Evolutionary conservation across 345 rosid genomes (phyloP).

Genomic region (Dimocarpus longan): DNA sequence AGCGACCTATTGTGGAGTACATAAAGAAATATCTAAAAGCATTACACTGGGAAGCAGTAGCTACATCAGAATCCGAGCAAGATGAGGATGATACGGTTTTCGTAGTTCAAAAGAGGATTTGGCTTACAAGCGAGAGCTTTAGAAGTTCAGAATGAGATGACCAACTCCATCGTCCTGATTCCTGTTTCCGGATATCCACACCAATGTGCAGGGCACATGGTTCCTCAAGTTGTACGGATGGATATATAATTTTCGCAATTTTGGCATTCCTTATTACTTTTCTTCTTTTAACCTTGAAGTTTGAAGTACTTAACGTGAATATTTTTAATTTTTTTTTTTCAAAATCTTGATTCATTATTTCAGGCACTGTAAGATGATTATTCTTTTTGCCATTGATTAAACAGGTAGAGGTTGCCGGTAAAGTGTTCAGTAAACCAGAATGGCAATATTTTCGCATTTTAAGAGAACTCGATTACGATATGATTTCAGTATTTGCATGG

Average conservation of each 20-base stretch:
- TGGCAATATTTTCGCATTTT: neutral
- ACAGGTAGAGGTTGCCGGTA: neutral
- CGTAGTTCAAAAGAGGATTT: slow-evolving; percentile 32
- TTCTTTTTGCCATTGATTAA: slow-evolving; percentile 1
- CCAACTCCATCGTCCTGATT: neutral
- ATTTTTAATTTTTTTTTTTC: neutral
- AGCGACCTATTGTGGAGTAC: slow-evolving; percentile 29
- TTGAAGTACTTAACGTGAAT: neutral
- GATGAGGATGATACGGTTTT: slow-evolving; percentile 24
- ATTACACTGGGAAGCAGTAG: slow-evolving; percentile 36
- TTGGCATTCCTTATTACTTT: neutral
- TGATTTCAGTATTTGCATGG: neutral
- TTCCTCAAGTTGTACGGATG: neutral
- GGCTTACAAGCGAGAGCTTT: slow-evolving; percentile 25
- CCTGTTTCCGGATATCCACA: neutral
- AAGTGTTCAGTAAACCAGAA: neutral
- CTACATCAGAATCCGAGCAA: slow-evolving; percentile 23
- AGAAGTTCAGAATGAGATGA: neutral
- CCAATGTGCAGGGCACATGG: neutral
- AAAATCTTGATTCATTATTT: neutral
- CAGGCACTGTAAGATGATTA: slow-evolving; percentile 4
- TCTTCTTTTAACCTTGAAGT: neutral
- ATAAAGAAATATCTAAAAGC: slow-evolving; percentile 31
- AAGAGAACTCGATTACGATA: neutral
- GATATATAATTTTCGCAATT: neutral